These are phyloP conservation scores for Fusarium armeniacum DNA, from an alignment of 2,329 filamentous ascomycete genomes.

Conservation along the genomic window DNA sequence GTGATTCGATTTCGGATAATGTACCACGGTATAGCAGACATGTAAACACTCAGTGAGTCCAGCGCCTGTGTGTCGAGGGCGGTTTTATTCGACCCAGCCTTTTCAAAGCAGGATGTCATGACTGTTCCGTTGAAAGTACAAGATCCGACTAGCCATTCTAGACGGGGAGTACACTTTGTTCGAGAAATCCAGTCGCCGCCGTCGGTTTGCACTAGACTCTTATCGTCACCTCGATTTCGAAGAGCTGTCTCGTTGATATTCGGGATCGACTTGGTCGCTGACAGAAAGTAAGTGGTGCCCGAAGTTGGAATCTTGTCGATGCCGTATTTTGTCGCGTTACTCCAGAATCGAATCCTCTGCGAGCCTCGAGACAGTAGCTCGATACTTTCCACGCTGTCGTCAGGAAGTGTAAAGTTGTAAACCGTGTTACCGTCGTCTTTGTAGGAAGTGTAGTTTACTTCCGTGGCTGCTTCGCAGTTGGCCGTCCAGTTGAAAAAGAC, in stretches of 20 bases:
- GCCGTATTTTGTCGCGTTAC: constrained; percentile 3
- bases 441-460: constrained; percentile 35
- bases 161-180: constrained; percentile 37
- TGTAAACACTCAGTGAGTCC: constrained; percentile 32
- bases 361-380: constrained; percentile 24
- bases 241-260: constrained; percentile 39
- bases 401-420: constrained; percentile 43
- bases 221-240: constrained; percentile 23
- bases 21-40: constrained; percentile 46
- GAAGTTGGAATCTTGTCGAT: constrained; percentile 32
- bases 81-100: constrained; percentile 18
- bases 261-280: constrained; percentile 34
- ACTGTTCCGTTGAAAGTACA: constrained; percentile 41
- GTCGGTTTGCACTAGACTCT: constrained; percentile 31
- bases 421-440: constrained; percentile 24
- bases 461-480: constrained; percentile 36
- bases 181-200: constrained; percentile 40
- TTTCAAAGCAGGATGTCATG: constrained; percentile 30
- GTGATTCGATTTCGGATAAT: constrained; percentile 34
- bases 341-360: constrained; percentile 33
- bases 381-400: constrained; percentile 31
- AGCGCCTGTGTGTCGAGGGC: constrained; percentile 34
- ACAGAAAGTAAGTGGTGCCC: constrained; percentile 32
- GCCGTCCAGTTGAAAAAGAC: constrained; percentile 43
- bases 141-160: constrained; percentile 35